phyloP scores from a whole-genome alignment of 257 asterid genomes.

The Agastache rugosa region DNA sequence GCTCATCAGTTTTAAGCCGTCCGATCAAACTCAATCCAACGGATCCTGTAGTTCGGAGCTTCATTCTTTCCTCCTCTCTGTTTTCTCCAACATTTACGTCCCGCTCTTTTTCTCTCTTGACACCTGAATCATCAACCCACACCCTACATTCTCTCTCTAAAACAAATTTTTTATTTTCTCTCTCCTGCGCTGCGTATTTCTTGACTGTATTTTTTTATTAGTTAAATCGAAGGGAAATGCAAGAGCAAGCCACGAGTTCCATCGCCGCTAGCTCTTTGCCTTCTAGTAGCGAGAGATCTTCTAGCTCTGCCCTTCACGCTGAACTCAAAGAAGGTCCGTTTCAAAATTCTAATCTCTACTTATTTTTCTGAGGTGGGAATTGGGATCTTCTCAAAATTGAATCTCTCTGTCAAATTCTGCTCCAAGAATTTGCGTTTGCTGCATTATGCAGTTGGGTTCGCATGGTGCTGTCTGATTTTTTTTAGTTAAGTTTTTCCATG shows the following conservation, averaged over 20 bases:
- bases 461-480: conserved; percentile 1
- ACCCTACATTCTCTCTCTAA: conserved; percentile 30
- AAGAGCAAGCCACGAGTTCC: conserved; percentile 87
- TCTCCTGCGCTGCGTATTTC: conserved; percentile 7
- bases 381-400: conserved; percentile 5
- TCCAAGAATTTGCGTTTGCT: conserved; percentile 24
- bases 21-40: conserved; percentile 59
- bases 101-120: conserved; percentile 63
- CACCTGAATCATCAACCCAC: conserved; percentile 40
- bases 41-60: conserved; percentile 35
- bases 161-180: not conserved
- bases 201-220: conserved; percentile 19
- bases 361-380: conserved; percentile 2
- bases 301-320: conserved; percentile 80
- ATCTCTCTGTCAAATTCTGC: not conserved
- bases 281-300: conserved; percentile 95
- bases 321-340: conserved; percentile 75
- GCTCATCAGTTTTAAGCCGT: conserved; percentile 43
- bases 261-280: conserved; percentile 80
- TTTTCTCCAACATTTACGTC: conserved; percentile 51
- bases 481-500: not conserved
- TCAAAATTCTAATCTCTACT: not conserved
- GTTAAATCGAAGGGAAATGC: conserved; percentile 54
- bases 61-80: conserved; percentile 31
- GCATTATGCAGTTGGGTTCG: conserved; percentile 24